phyloP scores from a whole-genome alignment of 2,329 filamentous ascomycete genomes.

The Calonectria montana region DNA sequence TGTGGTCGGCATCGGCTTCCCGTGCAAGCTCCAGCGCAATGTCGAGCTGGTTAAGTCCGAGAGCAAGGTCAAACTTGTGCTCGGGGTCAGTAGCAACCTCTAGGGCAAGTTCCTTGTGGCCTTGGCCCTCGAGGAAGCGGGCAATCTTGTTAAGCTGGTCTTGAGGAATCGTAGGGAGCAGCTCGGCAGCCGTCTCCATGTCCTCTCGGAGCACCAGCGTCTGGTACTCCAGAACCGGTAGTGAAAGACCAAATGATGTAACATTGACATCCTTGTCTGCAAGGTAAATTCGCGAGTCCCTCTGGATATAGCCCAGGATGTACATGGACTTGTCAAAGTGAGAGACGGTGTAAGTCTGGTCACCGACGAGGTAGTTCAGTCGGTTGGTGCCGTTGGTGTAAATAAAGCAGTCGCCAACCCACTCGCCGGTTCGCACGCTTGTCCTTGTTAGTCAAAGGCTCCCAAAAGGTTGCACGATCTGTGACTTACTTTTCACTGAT shows the following conservation, averaged over 20 bases:
- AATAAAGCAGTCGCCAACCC: slow-evolving; percentile 99
- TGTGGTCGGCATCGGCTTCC: slow-evolving; percentile 89
- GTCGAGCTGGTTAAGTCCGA: slow-evolving; percentile 84
- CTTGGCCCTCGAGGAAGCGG: slow-evolving; percentile 95
- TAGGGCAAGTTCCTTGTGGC: slow-evolving; percentile 94
- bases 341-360: slow-evolving; percentile 97
- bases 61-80: slow-evolving; percentile 94
- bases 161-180: slow-evolving; percentile 85
- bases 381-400: slow-evolving; percentile 98
- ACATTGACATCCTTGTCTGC: slow-evolving; percentile 95
- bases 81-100: slow-evolving; percentile 95
- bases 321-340: slow-evolving; percentile 98
- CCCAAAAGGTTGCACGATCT: rapidly evolving
- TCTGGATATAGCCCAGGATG: slow-evolving; percentile 91
- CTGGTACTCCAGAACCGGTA: slow-evolving; percentile 96
- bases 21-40: slow-evolving; percentile 88
- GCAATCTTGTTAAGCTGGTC: slow-evolving; percentile 99
- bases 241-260: slow-evolving; percentile 89
- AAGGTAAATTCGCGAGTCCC: slow-evolving; percentile 95
- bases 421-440: slow-evolving; percentile 92
- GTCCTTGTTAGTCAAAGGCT: slow-evolving; percentile 20
- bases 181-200: slow-evolving; percentile 88
- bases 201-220: slow-evolving; percentile 94
- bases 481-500: slow-evolving; percentile 82
- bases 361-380: slow-evolving; percentile 96